Conservation (phyloP, 441 rosid genomes). For the Euphorbia celastroides region DNA sequence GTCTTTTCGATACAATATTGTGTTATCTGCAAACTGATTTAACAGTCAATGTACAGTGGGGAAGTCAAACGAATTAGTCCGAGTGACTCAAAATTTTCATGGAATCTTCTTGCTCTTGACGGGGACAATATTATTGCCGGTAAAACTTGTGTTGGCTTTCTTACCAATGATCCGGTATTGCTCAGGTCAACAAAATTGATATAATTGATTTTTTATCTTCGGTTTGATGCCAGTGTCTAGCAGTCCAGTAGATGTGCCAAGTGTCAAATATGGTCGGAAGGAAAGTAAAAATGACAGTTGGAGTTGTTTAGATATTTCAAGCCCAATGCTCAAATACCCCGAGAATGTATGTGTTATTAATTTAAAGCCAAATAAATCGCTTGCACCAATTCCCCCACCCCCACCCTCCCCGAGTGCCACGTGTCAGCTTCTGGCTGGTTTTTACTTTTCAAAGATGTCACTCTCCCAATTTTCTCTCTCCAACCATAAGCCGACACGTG, state of each 20-base stretch:
- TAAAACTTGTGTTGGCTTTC: slow-evolving; percentile 30
- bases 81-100: slow-evolving; percentile 51
- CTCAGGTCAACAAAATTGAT: slow-evolving; percentile 14
- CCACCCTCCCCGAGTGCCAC: no score
- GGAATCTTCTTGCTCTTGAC: slow-evolving; percentile 64
- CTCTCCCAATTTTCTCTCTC: no score
- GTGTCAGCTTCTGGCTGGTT: no score
- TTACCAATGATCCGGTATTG: not conserved
- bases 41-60: slow-evolving; percentile 47
- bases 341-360: slow-evolving; percentile 39
- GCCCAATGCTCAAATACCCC: slow-evolving; percentile 53
- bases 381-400: no score
- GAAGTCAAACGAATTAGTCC: slow-evolving; percentile 64
- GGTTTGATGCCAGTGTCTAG: slow-evolving; percentile 52
- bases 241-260: slow-evolving; percentile 76
- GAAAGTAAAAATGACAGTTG: slow-evolving; percentile 37
- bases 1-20: not conserved
- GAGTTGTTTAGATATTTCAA: slow-evolving; percentile 62
- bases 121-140: slow-evolving; percentile 78
- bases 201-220: slow-evolving; percentile 3
- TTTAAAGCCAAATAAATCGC: slow-evolving; percentile 1
- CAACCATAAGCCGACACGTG: no score
- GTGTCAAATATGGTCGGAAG: slow-evolving; percentile 60
- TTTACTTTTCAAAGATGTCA: no score
- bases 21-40: slow-evolving; percentile 16